phyloP scores from a whole-genome alignment of 768 basidiomycete genomes.

The Boletus reticulatus region DNA sequence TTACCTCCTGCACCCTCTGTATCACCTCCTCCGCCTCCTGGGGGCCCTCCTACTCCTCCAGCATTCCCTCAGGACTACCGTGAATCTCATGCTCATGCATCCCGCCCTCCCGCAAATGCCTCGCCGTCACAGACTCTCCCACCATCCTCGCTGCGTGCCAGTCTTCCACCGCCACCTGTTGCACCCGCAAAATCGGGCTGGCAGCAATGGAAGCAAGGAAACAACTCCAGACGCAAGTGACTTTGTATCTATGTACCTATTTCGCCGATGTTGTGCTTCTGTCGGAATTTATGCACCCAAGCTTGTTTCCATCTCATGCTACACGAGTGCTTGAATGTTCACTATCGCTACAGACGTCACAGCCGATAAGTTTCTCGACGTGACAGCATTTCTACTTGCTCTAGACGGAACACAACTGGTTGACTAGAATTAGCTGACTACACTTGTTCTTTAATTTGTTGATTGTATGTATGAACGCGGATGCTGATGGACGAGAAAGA shows the following conservation, averaged over 20 bases:
- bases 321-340: background rate
- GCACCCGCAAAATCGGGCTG: slow-evolving; percentile 41
- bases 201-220: slow-evolving; percentile 48
- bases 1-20: slow-evolving; percentile 15
- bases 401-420: slow-evolving; percentile 19
- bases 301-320: background rate
- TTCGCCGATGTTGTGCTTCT: background rate
- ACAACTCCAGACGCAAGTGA: slow-evolving; percentile 20
- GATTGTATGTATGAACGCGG: slow-evolving; percentile 40
- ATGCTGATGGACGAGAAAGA: slow-evolving; percentile 28
- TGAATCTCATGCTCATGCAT: slow-evolving; percentile 9
- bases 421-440: slow-evolving; percentile 47
- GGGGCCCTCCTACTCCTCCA: slow-evolving; percentile 5
- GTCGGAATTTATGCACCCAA: slow-evolving; percentile 1
- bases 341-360: slow-evolving; percentile 14
- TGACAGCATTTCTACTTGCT: slow-evolving; percentile 24
- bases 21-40: slow-evolving; percentile 18
- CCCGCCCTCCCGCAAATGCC: slow-evolving; percentile 3
- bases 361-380: slow-evolving; percentile 1
- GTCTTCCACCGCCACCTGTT: slow-evolving; percentile 21
- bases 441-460: slow-evolving; percentile 44
- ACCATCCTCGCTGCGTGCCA: slow-evolving; percentile 8
- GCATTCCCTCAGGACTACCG: background rate
- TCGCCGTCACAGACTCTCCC: slow-evolving; percentile 6
- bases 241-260: background rate